Base-by-base conservation (phyloP, 2,329 filamentous ascomycete genomes). In the Didymella sp. region DNA sequence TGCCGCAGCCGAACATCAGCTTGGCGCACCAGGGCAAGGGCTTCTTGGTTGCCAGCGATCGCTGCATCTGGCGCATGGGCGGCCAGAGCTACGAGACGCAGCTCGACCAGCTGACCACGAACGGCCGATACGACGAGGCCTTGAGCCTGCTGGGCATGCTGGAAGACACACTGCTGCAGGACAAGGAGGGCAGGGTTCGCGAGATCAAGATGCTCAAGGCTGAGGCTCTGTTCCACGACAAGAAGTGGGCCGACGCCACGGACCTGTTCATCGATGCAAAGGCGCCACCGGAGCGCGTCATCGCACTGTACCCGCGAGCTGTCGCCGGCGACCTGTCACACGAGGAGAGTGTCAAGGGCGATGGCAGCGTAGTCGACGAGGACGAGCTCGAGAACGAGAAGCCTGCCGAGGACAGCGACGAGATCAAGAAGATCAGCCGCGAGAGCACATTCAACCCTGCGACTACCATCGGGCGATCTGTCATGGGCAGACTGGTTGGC, bases 1-100 rank as follows among this genome's bases (percentile, higher is more conserved):
- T 98, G 24, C 92, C 93, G 0, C 92, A 96, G 46, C 93, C 94
- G 0, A 96, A 92, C 19, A 89, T 94, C 62, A 96, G 94, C 70
- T 81, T 99, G n/a, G 91, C 94, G 0, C 95, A 99, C 77, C 93
- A 92, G 0, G 95, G 91, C 3, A 99, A 99, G 74, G 94, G 93
- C 0, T 99, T 99, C 68, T 85, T 98, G 57, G 92, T 98, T 48
- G 89, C 89, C 19, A 97, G 94, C 71, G 95, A 98, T 53, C 85
- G 95, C 41, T 89, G 85, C 30, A 90, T 99, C 33, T 99, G 95
- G 95, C 89, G 95, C 67, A 98, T 99, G 95, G 91, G 88, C 61
- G 90, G 94, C 3, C 87, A 93, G 33, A 90, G 93, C 63, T 99
- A 99, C 71, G 91, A 96, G 73, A 87, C 88, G 2, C 95, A 99